Evolutionary conservation across 192 early-diverging fungal species (phyloP).

Genomic region (Bifiguratus adelaidae): DNA sequence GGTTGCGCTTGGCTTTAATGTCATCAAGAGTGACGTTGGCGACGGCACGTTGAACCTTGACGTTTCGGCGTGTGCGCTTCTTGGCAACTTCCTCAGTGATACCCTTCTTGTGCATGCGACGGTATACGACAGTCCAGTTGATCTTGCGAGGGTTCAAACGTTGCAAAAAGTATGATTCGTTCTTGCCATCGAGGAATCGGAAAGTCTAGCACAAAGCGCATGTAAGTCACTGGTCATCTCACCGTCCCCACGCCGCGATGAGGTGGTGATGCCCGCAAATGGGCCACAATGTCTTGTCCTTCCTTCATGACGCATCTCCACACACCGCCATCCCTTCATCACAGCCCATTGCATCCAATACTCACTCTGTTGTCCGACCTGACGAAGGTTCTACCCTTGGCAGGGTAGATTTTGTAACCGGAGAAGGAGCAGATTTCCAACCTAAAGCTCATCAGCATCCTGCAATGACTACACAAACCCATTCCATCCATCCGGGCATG

Average conservation of each 20-base stretch:
- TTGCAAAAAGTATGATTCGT: slow-evolving; percentile 95
- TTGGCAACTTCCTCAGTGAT: slow-evolving; percentile 90
- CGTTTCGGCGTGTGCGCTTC: slow-evolving; percentile 89
- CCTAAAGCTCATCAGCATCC: too few relatives aligned
- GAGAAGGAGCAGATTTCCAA: slow-evolving; percentile 94
- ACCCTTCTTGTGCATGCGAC: slow-evolving; percentile 99
- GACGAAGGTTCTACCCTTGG: slow-evolving; percentile 92
- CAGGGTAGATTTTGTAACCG: slow-evolving; percentile 99
- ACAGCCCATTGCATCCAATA: too few relatives aligned
- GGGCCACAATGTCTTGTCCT: too few relatives aligned
- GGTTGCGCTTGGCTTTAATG: slow-evolving; percentile 95
- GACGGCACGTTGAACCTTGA: slow-evolving; percentile 93
- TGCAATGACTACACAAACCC: too few relatives aligned
- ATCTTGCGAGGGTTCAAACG: slow-evolving; percentile 97
- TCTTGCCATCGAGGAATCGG: slow-evolving; percentile 97
- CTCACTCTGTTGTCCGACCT: slow-evolving; percentile 80
- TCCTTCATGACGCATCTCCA: too few relatives aligned
- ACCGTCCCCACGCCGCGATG: too few relatives aligned
- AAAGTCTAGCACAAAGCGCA: slow-evolving; percentile 56
- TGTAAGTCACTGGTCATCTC: too few relatives aligned
- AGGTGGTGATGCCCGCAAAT: too few relatives aligned
- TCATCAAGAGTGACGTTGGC: slow-evolving; percentile 92
- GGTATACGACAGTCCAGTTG: slow-evolving; percentile 93
- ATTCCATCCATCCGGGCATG: too few relatives aligned
- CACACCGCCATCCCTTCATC: too few relatives aligned